Base-by-base conservation (phyloP, 2,329 filamentous ascomycete genomes). In the Seiridium unicorne region DNA sequence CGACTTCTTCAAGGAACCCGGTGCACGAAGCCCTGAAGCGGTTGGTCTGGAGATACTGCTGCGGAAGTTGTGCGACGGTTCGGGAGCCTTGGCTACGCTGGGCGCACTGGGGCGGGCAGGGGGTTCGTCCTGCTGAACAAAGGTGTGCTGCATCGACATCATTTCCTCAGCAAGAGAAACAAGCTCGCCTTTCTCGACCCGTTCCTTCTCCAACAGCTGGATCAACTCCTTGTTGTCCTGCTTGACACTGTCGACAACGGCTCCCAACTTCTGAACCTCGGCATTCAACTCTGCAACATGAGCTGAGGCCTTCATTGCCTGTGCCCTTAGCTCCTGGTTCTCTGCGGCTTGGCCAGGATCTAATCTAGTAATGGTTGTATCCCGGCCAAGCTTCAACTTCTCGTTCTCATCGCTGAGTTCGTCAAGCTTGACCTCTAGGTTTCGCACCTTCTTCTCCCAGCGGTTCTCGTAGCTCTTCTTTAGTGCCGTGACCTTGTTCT, bases 401-500 rank as follows among this genome's bases (percentile, higher is more conserved):
- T 94, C 89, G 66, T 95, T 93, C 69, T 96, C 91, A 55, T 86
- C 84, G 56, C 79, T 77, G 9, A 94, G 82, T 48, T 89, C 85
- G 51, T 87, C 87, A 48, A 96, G 81, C 63, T 87, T 87, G 18
- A 74, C 73, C 74, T 96, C 91, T 3, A 97, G 84, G 68, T 94
- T 91, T 58, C 85, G 86, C 60, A 94, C 86, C 70, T 90, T 91
- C 81, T 96, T 96, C 76, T 96, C 92, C 85, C 92, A 95, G 58
- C 94, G 88, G 51, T 85, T 85, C 74, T 97, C 92, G 77, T 98
- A 90, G 63, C 85, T 89, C 76, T 89, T 89, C 78, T 89, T 98
- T 65, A 99, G 82, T 3, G 93, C 94, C 1, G 91, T 86, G 49
- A 98, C 94, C 79, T 99, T 99, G 63, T 89, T 92, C 79, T 98